These are phyloP conservation scores for Phialophora chinensis DNA, from an alignment of 2,329 filamentous ascomycete species.

Conservation along the genomic window DNA sequence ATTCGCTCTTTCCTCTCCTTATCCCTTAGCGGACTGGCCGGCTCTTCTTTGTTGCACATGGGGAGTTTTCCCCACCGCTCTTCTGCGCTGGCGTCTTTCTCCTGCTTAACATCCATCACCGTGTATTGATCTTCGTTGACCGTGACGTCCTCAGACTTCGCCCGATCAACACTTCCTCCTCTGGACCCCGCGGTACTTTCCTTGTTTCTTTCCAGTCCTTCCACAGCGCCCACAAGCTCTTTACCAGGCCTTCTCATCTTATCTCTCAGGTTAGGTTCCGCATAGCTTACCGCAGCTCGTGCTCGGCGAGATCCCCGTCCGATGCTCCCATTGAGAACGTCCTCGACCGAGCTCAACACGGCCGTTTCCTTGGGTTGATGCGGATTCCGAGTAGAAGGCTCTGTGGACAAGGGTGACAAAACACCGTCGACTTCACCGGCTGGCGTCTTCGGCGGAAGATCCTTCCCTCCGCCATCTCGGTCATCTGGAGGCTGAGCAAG, in stretches of 20 bases:
- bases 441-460: conserved; percentile 38
- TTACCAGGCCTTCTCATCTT: conserved; percentile 85
- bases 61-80: conserved; percentile 30
- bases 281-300: conserved; percentile 75
- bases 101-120: conserved; percentile 32
- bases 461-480: conserved; percentile 8
- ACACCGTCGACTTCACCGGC: conserved; percentile 27
- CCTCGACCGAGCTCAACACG: conserved; percentile 38
- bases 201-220: conserved; percentile 56
- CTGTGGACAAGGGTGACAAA: conserved; percentile 38
- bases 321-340: conserved; percentile 51
- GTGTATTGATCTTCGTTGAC: conserved; percentile 24
- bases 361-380: conserved; percentile 34
- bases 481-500: conserved; percentile 4
- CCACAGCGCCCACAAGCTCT: conserved; percentile 75
- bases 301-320: conserved; percentile 71
- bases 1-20: conserved; percentile 42
- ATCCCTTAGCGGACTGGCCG: conserved; percentile 33
- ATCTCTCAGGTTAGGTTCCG: conserved; percentile 78
- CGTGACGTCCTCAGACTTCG: conserved; percentile 28
- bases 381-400: conserved; percentile 33
- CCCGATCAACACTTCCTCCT: conserved; percentile 31
- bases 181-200: conserved; percentile 43
- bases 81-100: conserved; percentile 15
- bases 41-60: conserved; percentile 33